Conservation (phyloP, 1,139 yeast genomes). For the Kluyveromyces sp. region DNA sequence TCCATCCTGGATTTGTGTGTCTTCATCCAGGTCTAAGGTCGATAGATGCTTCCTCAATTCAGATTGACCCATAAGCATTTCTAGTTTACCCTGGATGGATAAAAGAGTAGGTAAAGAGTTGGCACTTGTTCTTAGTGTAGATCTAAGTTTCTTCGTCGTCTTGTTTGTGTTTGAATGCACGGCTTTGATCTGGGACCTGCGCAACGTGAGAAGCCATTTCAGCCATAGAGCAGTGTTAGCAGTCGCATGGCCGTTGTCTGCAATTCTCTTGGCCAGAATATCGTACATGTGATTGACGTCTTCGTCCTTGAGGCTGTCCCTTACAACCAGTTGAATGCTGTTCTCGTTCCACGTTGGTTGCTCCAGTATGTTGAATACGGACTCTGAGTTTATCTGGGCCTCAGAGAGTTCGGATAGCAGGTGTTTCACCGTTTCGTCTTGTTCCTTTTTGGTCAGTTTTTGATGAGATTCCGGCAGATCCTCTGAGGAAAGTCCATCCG, state of each 20-base stretch:
- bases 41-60: conserved; percentile 54
- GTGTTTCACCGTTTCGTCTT: conserved; percentile 17
- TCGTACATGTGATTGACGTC: conserved; percentile 15
- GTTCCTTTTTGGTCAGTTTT: conserved; percentile 20
- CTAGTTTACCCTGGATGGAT: conserved; percentile 80
- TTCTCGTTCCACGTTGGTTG: conserved; percentile 23
- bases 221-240: conserved; percentile 22
- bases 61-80: conserved; percentile 68
- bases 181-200: conserved; percentile 12
- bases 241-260: conserved; percentile 19
- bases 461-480: conserved; percentile 10
- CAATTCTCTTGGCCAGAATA: conserved; percentile 15
- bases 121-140: conserved; percentile 22
- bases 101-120: conserved; percentile 55
- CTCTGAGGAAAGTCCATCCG: conserved; percentile 9
- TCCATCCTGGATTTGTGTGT: conserved; percentile 12
- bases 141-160: conserved; percentile 23
- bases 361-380: conserved; percentile 13
- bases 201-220: conserved; percentile 26
- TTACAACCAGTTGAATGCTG: conserved; percentile 22
- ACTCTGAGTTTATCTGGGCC: conserved; percentile 9
- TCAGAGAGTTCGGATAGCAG: conserved; percentile 17
- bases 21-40: conserved; percentile 16
- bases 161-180: conserved; percentile 21
- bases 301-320: conserved; percentile 15